Evolutionary conservation across 2,329 filamentous ascomycete genomes (phyloP), one percentile per base, ranked within the genome.

Genomic region (Phaeoacremonium minimum): DNA sequence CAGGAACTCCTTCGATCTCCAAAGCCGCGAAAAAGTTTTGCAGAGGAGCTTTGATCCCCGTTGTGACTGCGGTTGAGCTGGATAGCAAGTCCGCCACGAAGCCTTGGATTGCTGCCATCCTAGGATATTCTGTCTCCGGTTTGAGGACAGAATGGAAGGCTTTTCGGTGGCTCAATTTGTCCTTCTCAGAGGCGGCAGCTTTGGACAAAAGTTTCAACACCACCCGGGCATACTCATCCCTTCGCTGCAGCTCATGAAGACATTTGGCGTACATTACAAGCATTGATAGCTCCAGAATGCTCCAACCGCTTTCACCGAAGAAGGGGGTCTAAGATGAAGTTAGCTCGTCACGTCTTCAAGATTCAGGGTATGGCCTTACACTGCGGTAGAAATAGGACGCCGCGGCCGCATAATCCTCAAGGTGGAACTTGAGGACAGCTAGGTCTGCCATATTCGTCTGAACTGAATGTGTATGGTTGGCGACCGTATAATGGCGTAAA

Each of bases 251-350:
- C 48, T 87, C 75, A 46, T 85, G 83, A 18, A 98, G 71, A 56
- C 90, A 97, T 33, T 77, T 75, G 1, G 86, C 78, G 55, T 96
- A 93, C 72, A 96, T 84, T 45, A 87, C 77, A 6, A 97, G 72
- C 75, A 95, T 86, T 1, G 84, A 84, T 4, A 88, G 68, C 53
- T 97, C 89, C 11, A 95, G 69, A 1, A 83, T 67, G 36, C 75
- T 80, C 90, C 93, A 97, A 31, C 82, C 77, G 38, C 76, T 80
- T 38, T 83, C 79, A 0, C 83, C 84, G 48, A 93, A 95, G 43
- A 87, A 85, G 0, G 84, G 82, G 1, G 86, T 83, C 30, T 93
- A n/a, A n/a, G n/a, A n/a, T n/a, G n/a, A n/a, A n/a, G n/a, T n/a
- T n/a, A n/a, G n/a, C n/a, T n/a, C n/a, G n/a, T n/a, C n/a, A n/a